phyloP scores from a whole-genome alignment of 2,329 filamentous ascomycete genomes.

The Beauveria scarabaeidicola region DNA sequence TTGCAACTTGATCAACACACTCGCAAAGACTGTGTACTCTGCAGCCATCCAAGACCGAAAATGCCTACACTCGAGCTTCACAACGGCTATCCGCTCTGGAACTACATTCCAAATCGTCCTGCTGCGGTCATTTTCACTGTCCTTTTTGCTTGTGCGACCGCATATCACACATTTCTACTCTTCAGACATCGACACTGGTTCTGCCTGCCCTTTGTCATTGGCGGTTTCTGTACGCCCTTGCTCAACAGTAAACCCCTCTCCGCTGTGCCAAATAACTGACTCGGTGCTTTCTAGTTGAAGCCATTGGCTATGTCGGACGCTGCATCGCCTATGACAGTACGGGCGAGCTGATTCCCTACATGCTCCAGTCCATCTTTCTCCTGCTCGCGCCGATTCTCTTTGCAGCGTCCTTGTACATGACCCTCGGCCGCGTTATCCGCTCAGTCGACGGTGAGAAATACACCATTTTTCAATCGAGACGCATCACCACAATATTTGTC shows the following conservation, averaged over 20 bases:
- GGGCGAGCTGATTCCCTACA: slow-evolving; percentile 28
- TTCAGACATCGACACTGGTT: slow-evolving; percentile 38
- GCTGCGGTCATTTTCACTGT: slow-evolving; percentile 36
- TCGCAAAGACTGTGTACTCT: too few relatives aligned
- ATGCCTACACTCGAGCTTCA: slow-evolving; percentile 18
- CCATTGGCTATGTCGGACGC: slow-evolving; percentile 31
- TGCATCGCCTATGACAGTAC: slow-evolving; percentile 28
- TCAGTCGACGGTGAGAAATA: slow-evolving; percentile 17
- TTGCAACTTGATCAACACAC: too few relatives aligned
- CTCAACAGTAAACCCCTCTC: background rate
- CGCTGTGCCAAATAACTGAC: background rate
- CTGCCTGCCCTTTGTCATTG: slow-evolving; percentile 37
- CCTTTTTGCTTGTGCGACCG: slow-evolving; percentile 34
- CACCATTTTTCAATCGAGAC: slow-evolving; percentile 16
- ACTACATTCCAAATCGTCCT: slow-evolving; percentile 32
- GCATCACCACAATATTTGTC: slow-evolving; percentile 26
- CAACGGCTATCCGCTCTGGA: slow-evolving; percentile 18
- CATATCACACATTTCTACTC: slow-evolving; percentile 32
- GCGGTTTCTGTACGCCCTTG: slow-evolving; percentile 32
- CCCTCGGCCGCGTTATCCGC: slow-evolving; percentile 30
- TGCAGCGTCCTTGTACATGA: slow-evolving; percentile 39
- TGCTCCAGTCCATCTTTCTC: slow-evolving; percentile 30
- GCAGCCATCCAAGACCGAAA: slow-evolving; percentile 9
- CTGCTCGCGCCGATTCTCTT: slow-evolving; percentile 37
- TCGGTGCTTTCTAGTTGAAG: slow-evolving; percentile 19